Conservation (phyloP, 345 rosid species). For the Brassica cretica region DNA sequence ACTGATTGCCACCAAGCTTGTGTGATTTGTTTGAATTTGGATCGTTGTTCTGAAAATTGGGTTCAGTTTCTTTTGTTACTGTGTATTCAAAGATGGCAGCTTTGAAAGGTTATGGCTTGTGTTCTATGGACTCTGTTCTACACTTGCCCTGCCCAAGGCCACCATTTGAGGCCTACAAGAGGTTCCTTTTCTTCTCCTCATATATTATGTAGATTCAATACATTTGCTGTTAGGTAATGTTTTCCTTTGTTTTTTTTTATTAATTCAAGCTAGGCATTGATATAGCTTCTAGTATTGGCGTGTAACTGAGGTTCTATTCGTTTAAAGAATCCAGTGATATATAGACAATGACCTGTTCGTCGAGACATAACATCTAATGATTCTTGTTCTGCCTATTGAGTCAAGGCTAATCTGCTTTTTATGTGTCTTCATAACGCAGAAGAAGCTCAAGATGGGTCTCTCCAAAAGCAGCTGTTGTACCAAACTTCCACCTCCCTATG, state of each 20-base stretch:
- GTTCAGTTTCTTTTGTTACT: neutral
- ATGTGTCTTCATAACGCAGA: constrained; percentile 38
- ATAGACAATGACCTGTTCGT: neutral
- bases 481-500: constrained; percentile 76
- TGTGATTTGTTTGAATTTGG: neutral
- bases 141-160: constrained; percentile 45
- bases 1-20: constrained; percentile 8
- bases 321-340: neutral
- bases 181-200: constrained; percentile 41
- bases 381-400: neutral
- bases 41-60: neutral
- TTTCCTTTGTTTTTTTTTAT: neutral
- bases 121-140: constrained; percentile 49
- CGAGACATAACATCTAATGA: constrained; percentile 1
- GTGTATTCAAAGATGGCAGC: constrained; percentile 45
- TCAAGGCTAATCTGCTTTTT: constrained; percentile 7
- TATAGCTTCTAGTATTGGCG: neutral
- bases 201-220: neutral
- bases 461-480: constrained; percentile 67
- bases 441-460: constrained; percentile 54
- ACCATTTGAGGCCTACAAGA: constrained; percentile 37
- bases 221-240: neutral
- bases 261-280: constrained; percentile 3
- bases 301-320: neutral
- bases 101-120: constrained; percentile 48